phyloP scores from a whole-genome alignment of 345 rosid species.

The Pelargonium nanum region DNA sequence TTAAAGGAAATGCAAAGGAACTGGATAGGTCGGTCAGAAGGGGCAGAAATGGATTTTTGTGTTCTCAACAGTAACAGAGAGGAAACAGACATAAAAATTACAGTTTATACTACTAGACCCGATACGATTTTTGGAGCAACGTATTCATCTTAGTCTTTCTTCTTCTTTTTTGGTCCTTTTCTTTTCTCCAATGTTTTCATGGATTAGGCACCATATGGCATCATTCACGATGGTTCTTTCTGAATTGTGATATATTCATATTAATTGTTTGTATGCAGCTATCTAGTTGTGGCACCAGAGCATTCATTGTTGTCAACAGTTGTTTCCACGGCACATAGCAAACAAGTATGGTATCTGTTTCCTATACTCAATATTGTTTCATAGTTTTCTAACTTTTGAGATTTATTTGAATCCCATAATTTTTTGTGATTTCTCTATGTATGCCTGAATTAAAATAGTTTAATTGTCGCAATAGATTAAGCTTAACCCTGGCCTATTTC shows the following conservation, averaged over 20 bases:
- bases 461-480: no score
- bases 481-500: no score
- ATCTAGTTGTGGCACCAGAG: constrained; percentile 91
- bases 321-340: constrained; percentile 37
- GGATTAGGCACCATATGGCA: no score
- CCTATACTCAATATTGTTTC: not conserved
- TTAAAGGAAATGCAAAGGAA: constrained; percentile 89
- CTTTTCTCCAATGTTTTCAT: not conserved
- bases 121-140: constrained; percentile 93
- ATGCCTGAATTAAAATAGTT: not conserved
- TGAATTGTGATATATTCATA: constrained; percentile 13
- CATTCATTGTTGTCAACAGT: constrained; percentile 49
- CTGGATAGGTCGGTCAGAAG: constrained; percentile 94
- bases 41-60: constrained; percentile 61
- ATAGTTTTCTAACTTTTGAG: constrained; percentile 4
- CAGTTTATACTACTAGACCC: constrained; percentile 79
- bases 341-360: constrained; percentile 31
- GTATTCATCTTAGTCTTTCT: constrained; percentile 27
- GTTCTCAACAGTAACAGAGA: constrained; percentile 45
- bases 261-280: constrained; percentile 33
- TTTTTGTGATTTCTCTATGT: not conserved
- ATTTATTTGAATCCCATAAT: no score
- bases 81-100: constrained; percentile 44
- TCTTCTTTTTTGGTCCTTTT: constrained; percentile 8
- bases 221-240: constrained; percentile 4